Evolutionary conservation across 345 rosid species (phyloP).

Genomic region (Heritiera littoralis): DNA sequence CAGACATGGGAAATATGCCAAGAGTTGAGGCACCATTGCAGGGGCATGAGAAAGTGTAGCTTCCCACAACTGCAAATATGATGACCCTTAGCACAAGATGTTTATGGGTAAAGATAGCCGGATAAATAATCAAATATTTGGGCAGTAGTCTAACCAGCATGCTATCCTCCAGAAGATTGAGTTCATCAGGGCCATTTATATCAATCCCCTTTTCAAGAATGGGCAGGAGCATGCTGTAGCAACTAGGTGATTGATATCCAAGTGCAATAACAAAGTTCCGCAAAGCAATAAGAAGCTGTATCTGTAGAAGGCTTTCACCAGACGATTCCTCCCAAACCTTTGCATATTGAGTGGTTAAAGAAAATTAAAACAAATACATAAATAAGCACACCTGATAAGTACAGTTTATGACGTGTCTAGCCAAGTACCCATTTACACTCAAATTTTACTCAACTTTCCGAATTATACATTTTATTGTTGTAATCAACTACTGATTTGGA

Average conservation of each 20-base stretch:
- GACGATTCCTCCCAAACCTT: slow-evolving; percentile 98
- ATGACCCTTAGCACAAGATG: slow-evolving; percentile 21
- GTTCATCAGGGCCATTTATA: slow-evolving; percentile 80
- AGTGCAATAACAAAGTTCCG: slow-evolving; percentile 88
- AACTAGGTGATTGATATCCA: slow-evolving; percentile 79
- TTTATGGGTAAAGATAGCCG: slow-evolving; percentile 21
- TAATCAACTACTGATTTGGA: not conserved
- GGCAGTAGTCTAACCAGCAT: slow-evolving; percentile 63
- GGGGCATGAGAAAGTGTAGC: slow-evolving; percentile 90
- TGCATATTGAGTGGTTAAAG: slow-evolving; percentile 22
- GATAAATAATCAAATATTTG: slow-evolving; percentile 18
- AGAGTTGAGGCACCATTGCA: slow-evolving; percentile 80
- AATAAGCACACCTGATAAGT: not conserved
- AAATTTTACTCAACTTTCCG: not conserved
- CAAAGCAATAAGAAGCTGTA: slow-evolving; percentile 95
- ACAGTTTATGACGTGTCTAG: not conserved
- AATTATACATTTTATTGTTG: not conserved
- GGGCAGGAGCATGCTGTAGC: slow-evolving; percentile 78
- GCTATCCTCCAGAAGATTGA: slow-evolving; percentile 94
- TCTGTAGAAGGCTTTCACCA: slow-evolving; percentile 94
- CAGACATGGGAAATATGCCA: slow-evolving; percentile 73
- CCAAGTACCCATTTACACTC: not conserved
- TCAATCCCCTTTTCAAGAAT: slow-evolving; percentile 87
- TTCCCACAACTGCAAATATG: slow-evolving; percentile 87
- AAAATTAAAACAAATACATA: not conserved